Base-by-base conservation (phyloP, 768 basidiomycete species). In the Suillus discolor region DNA sequence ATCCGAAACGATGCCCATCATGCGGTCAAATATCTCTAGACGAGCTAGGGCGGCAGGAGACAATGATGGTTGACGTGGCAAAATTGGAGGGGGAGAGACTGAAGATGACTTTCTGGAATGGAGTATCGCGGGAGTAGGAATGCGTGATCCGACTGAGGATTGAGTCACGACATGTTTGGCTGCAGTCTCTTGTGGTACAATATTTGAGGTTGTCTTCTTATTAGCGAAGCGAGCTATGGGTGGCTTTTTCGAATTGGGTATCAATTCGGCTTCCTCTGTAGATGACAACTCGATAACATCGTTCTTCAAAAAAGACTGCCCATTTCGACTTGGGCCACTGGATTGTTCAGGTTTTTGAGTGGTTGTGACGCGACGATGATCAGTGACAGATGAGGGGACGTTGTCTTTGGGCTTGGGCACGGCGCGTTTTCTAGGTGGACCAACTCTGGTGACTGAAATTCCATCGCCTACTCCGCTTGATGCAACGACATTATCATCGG, bases 1-100 rank as follows among this genome's bases (percentile, higher is more conserved):
- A n/a, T 42, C 44, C 3, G 54, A 15, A 25, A 47, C 12, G 63
- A 36, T 44, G 15, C 6, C 59, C 67, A 71, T 69, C 72, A 74
- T 70, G n/a, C 42, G 67, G 60, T 77, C 75, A 51, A 77, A 77
- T 13, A 77, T 45, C 5, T 77, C 64, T 1, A 77, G 72, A 54
- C 75, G 74, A 18, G 71, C 71, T 36, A 18, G 62, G 6, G 77
- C 64, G 36, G 73, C 67, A 5, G 75, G 75, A 41, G 75, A 78
- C 23, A 78, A 70, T 16, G 61, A 53, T 13, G 71, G 69, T 18
- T 41, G 69, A 18, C 12, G 57, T 18, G 18, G 53, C 13, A 44
- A 57, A 49, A 38, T 38, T 38, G 31, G 6, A 60, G 18, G 59
- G 59, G 59, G 39, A 11, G 39, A 20, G 41, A 28, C 18, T 28